These are phyloP conservation scores for Cordyceps pruinosa DNA, from an alignment of 2,329 filamentous ascomycete species.

Conservation along the genomic window DNA sequence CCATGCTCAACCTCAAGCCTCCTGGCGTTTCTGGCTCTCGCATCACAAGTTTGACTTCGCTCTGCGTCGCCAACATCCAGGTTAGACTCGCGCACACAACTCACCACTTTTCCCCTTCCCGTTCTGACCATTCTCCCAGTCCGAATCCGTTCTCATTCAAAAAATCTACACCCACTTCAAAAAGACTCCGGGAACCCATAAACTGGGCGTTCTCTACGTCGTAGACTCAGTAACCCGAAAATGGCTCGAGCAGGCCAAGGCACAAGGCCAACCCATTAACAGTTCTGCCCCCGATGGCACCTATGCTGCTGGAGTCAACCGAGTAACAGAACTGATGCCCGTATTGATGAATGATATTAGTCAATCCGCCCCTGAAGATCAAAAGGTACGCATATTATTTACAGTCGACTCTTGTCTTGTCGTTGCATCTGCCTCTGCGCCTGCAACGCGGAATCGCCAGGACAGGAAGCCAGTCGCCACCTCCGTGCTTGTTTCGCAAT, in stretches of 20 bases:
- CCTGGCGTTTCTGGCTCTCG: slow-evolving; percentile 91
- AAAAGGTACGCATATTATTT: slow-evolving; percentile 73
- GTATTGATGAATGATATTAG: slow-evolving; percentile 94
- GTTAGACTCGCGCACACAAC: slow-evolving; percentile 41
- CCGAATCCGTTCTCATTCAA: slow-evolving; percentile 88
- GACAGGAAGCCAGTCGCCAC: slow-evolving; percentile 19
- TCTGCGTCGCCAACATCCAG: slow-evolving; percentile 87
- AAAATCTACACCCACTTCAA: slow-evolving; percentile 97
- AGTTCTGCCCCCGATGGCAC: slow-evolving; percentile 81
- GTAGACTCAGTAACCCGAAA: slow-evolving; percentile 99
- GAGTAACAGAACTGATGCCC: slow-evolving; percentile 91
- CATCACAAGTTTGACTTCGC: slow-evolving; percentile 76
- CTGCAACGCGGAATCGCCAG: background rate
- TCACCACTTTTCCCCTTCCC: background rate
- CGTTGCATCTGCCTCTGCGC: slow-evolving; percentile 20
- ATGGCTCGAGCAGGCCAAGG: slow-evolving; percentile 94
- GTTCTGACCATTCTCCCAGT: slow-evolving; percentile 43
- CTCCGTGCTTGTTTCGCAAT: slow-evolving; percentile 12
- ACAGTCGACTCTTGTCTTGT: slow-evolving; percentile 18
- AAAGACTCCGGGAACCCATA: slow-evolving; percentile 89
- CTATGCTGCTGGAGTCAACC: slow-evolving; percentile 89
- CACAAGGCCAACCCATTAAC: slow-evolving; percentile 73
- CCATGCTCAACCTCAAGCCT: slow-evolving; percentile 83
- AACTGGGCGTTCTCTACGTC: slow-evolving; percentile 97
- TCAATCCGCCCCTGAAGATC: slow-evolving; percentile 78